Conservation (phyloP, 1,284 basidiomycete genomes). For the Mrakiaceae sp. region DNA sequence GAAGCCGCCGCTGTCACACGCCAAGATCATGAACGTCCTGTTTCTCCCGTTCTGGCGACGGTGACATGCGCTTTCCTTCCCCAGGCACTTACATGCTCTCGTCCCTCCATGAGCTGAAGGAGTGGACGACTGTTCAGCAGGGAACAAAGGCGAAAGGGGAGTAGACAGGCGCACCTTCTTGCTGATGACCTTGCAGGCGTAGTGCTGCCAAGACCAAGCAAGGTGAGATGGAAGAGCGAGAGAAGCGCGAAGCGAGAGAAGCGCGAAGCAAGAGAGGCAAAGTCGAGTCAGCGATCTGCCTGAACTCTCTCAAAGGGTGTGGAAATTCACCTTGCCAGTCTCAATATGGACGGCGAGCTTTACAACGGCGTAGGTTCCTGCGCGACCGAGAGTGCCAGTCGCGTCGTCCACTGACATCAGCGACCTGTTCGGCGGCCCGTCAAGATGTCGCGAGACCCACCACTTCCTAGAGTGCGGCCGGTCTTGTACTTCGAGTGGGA, state of each 20-base stretch:
- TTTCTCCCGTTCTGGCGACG: too few species aligned
- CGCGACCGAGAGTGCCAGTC: too few species aligned
- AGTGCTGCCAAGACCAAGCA: constrained; percentile 35
- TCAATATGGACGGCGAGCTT: constrained; percentile 90
- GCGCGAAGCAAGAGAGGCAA: neutral
- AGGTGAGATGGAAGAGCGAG: neutral
- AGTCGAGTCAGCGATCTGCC: neutral
- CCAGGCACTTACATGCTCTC: constrained; percentile 29
- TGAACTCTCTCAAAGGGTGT: neutral
- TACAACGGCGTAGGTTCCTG: constrained; percentile 40
- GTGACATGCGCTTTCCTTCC: too few species aligned
- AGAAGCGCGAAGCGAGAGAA: neutral
- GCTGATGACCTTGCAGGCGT: constrained; percentile 57
- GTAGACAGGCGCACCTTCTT: constrained; percentile 27
- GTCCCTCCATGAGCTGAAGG: constrained; percentile 74
- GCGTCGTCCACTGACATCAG: too few species aligned
- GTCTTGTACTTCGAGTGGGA: constrained; percentile 60
- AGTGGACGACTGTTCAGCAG: too few species aligned
- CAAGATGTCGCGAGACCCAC: too few species aligned
- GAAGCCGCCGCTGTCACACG: too few species aligned
- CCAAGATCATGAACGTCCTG: too few species aligned
- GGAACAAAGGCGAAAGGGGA: too few species aligned
- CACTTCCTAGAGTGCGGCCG: constrained; percentile 73
- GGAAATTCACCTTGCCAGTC: constrained; percentile 47
- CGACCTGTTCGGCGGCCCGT: too few species aligned